A percentile compares a stretch with the other conserved stretches of the same genome.
Conservation (phyloP, 495 filamentous ascomycete genomes). For the Ascobolus immersus region DNA sequence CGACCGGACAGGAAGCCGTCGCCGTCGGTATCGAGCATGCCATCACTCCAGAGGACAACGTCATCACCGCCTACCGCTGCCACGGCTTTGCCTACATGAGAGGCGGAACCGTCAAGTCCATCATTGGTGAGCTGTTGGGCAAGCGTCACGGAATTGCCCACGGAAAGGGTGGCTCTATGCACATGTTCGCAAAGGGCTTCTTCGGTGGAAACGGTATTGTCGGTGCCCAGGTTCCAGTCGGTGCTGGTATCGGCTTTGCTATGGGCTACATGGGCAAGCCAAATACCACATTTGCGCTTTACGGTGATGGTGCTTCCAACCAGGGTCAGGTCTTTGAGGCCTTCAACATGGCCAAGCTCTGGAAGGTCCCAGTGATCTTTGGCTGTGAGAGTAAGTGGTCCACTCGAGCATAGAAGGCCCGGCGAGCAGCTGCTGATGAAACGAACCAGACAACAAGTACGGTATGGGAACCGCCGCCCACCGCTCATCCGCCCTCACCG, state of each 20-base stretch:
- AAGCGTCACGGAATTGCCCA: constrained; percentile 89
- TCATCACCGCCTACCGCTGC: constrained; percentile 96
- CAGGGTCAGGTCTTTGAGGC: constrained; percentile 99
- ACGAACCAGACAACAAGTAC: constrained; percentile 83
- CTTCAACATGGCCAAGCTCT: constrained; percentile 99
- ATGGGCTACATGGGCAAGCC: constrained; percentile 74
- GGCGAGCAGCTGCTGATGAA: constrained; percentile 1
- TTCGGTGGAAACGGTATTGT: constrained; percentile 98
- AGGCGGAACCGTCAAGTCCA: constrained; percentile 67
- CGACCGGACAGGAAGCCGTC: constrained; percentile 91
- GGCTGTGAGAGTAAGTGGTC: constrained; percentile 75
- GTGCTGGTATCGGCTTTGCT: constrained; percentile 87
- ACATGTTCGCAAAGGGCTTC: constrained; percentile 98
- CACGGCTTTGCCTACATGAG: constrained; percentile 97
- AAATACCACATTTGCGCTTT: constrained; percentile 68
- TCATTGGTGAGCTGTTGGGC: constrained; percentile 90
- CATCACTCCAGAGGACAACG: constrained; percentile 64
- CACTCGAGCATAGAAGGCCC: not conserved
- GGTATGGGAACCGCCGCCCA: constrained; percentile 96
- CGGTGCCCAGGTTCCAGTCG: constrained; percentile 92
- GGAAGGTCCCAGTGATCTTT: constrained; percentile 84
- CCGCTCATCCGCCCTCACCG: constrained; percentile 78
- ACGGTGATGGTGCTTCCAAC: constrained; percentile 93
- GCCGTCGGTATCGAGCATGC: constrained; percentile 92
- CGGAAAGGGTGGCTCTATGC: constrained; percentile 97